Evolutionary conservation across 1,139 yeast genomes (phyloP).

Genomic region (Debaryomyces nepalensis): DNA sequence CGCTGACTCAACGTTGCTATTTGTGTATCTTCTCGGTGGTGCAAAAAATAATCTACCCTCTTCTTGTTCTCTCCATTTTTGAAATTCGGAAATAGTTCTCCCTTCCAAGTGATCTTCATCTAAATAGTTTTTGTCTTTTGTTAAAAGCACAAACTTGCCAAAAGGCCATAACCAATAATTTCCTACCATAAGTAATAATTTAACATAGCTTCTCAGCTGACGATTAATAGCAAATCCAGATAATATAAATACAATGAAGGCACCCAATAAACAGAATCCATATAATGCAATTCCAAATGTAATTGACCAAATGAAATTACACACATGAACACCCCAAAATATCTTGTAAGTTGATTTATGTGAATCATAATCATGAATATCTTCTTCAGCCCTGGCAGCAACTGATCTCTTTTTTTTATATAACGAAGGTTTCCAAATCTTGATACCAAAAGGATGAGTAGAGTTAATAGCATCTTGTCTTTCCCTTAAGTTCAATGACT

Average conservation of each 20-base stretch:
- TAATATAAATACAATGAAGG: conserved; percentile 45
- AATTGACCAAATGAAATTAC: conserved; percentile 78
- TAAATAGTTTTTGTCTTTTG: conserved; percentile 77
- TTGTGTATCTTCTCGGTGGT: conserved; percentile 57
- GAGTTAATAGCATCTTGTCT: conserved; percentile 95
- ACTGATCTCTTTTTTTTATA: conserved; percentile 93
- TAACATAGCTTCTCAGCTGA: conserved; percentile 58
- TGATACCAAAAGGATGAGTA: conserved; percentile 97
- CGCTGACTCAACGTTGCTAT: conserved; percentile 35
- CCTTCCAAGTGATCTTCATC: conserved; percentile 92
- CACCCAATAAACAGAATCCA: conserved; percentile 53
- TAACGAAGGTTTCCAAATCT: conserved; percentile 97
- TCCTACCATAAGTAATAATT: conserved; percentile 65
- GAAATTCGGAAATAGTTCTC: conserved; percentile 80
- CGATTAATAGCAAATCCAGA: conserved; percentile 52
- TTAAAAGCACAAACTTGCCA: conserved; percentile 84
- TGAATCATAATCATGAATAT: conserved; percentile 76
- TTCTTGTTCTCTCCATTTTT: conserved; percentile 85
- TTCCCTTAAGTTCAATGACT: conserved; percentile 86
- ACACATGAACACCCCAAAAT: conserved; percentile 64
- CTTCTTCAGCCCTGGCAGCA: conserved; percentile 88
- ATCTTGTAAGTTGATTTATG: conserved; percentile 56
- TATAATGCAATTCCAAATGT: conserved; percentile 71
- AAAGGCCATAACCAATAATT: conserved; percentile 79
- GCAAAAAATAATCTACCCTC: conserved; percentile 75